phyloP scores from a whole-genome alignment of 768 basidiomycete genomes.

The Vishniacozyma victoriae region DNA sequence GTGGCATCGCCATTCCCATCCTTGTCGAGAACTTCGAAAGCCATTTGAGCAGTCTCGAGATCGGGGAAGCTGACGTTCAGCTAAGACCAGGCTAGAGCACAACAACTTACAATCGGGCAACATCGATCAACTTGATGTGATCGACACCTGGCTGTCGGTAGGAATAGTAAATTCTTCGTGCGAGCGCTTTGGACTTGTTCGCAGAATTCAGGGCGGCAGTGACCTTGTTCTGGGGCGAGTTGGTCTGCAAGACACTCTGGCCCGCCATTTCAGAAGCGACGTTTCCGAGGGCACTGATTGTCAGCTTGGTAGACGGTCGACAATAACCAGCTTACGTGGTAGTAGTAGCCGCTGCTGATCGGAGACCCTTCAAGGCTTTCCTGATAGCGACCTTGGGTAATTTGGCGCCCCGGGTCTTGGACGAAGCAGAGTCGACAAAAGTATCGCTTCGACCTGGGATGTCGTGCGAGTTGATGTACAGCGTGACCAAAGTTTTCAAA shows the following conservation, averaged over 20 bases:
- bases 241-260: constrained; percentile 70
- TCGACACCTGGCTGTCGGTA: constrained; percentile 62
- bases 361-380: constrained; percentile 65
- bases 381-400: constrained; percentile 62
- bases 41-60: constrained; percentile 56
- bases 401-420: constrained; percentile 48
- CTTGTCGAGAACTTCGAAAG: constrained; percentile 50
- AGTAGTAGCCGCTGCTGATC: constrained; percentile 68
- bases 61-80: constrained; percentile 53
- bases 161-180: constrained; percentile 78
- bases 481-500: constrained; percentile 60
- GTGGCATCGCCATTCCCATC: constrained; percentile 52
- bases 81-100: not conserved
- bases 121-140: constrained; percentile 61
- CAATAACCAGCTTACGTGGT: constrained; percentile 54
- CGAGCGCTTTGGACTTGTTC: constrained; percentile 69
- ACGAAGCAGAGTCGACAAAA: constrained; percentile 50
- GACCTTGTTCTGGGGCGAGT: constrained; percentile 74
- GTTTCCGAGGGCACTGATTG: constrained; percentile 53
- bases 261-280: constrained; percentile 61
- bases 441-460: constrained; percentile 64
- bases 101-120: constrained; percentile 53
- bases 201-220: constrained; percentile 70
- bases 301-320: not conserved
- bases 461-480: constrained; percentile 71